phyloP scores from a whole-genome alignment of 2,329 filamentous ascomycete species.

The Claviceps fusiformis region DNA sequence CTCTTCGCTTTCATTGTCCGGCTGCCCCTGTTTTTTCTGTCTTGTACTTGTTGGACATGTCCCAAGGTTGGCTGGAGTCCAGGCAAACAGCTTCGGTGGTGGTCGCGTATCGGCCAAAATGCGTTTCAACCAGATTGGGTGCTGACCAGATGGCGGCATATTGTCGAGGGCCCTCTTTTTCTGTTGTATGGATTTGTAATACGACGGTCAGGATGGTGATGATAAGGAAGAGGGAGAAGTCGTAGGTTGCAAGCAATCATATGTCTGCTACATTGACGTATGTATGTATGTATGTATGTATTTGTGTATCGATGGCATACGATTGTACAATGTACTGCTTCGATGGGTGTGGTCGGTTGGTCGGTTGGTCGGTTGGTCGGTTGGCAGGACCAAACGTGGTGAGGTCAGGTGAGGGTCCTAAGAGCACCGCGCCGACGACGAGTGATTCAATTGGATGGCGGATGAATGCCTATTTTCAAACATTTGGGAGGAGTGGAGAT shows the following conservation, averaged over 20 bases:
- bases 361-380: background rate
- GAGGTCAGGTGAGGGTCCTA: background rate
- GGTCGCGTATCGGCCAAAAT: constrained; percentile 14
- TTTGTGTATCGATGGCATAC: too few species aligned
- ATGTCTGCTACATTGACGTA: background rate
- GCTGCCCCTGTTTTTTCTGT: background rate
- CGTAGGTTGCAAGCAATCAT: background rate
- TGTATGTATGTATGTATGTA: background rate
- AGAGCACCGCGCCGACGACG: background rate
- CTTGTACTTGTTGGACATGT: background rate
- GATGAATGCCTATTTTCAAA: background rate
- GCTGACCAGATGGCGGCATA: background rate
- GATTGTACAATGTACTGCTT: too few species aligned
- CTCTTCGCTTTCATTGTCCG: background rate
- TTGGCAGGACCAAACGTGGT: background rate
- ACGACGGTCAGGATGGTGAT: background rate
- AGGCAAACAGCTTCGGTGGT: constrained; percentile 24
- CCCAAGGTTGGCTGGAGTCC: constrained; percentile 18
- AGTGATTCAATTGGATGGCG: background rate
- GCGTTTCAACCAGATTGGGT: constrained; percentile 19
- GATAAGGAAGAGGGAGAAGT: background rate
- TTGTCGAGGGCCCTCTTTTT: background rate
- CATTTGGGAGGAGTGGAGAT: background rate
- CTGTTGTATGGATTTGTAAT: background rate
- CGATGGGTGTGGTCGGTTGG: background rate